Conservation (phyloP, 495 filamentous ascomycete species). For the Aspergillus wentii region DNA sequence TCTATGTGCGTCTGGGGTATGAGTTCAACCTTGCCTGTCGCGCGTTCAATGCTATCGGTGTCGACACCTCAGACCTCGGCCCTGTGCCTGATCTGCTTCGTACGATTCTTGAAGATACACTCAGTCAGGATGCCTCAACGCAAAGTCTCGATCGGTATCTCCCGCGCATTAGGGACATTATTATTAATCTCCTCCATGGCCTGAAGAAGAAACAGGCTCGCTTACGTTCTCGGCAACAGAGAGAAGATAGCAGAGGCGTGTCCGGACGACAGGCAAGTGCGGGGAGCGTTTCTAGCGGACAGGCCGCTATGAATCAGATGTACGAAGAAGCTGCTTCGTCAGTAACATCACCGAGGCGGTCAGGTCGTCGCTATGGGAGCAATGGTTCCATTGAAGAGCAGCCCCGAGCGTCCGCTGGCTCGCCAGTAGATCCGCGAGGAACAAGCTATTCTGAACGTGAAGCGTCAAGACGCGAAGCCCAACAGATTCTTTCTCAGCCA, state of each 20-base stretch:
- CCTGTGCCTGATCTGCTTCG: slow-evolving; percentile 90
- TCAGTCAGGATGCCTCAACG: slow-evolving; percentile 92
- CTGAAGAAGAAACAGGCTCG: slow-evolving; percentile 94
- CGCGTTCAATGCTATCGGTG: slow-evolving; percentile 91
- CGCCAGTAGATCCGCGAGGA: slow-evolving; percentile 18
- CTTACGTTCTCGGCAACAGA: slow-evolving; percentile 72
- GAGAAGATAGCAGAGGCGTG: slow-evolving; percentile 52
- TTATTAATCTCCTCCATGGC: slow-evolving; percentile 93
- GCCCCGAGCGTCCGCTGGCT: slow-evolving; percentile 26
- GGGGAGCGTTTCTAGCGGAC: slow-evolving; percentile 56
- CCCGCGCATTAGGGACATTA: slow-evolving; percentile 92
- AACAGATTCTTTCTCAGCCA: slow-evolving; percentile 48
- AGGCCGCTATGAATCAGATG: slow-evolving; percentile 58
- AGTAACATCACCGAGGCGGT: slow-evolving; percentile 31
- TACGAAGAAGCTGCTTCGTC: slow-evolving; percentile 55
- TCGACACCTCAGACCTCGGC: slow-evolving; percentile 88
- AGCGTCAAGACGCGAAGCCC: slow-evolving; percentile 45
- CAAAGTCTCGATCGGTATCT: slow-evolving; percentile 89
- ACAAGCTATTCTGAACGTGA: slow-evolving; percentile 36
- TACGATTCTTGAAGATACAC: slow-evolving; percentile 86
- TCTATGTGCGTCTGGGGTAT: slow-evolving; percentile 94
- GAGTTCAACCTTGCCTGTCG: slow-evolving; percentile 98
- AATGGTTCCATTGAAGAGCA: slow-evolving; percentile 44
- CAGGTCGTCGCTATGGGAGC: slow-evolving; percentile 47
- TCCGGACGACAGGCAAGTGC: slow-evolving; percentile 60